Conservation (phyloP, 164 flowering plant genomes). For the Annona cherimola region DNA sequence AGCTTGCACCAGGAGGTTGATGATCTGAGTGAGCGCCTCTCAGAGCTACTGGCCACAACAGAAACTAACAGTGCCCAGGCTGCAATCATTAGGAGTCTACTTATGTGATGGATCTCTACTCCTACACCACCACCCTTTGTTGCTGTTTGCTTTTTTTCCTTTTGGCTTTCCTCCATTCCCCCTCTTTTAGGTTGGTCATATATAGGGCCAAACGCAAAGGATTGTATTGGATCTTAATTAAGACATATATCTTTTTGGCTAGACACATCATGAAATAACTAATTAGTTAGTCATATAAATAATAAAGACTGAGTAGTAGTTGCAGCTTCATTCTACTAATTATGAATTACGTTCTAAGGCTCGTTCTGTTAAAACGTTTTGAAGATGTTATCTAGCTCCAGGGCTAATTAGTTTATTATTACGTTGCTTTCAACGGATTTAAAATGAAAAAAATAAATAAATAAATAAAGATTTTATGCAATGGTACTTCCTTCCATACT, state of each 20-base stretch:
- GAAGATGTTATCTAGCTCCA: background rate
- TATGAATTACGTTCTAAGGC: background rate
- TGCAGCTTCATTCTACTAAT: background rate
- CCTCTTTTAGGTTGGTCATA: background rate
- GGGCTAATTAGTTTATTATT: too few relatives aligned
- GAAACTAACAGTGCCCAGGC: conserved; percentile 65
- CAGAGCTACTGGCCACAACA: conserved; percentile 50
- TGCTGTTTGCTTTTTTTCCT: background rate
- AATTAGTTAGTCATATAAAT: background rate
- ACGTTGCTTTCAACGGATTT: background rate
- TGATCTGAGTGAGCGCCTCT: conserved; percentile 58
- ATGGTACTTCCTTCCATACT: background rate
- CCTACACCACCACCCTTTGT: too few relatives aligned
- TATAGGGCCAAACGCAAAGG: background rate
- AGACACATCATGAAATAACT: background rate
- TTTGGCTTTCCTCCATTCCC: background rate
- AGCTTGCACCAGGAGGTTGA: conserved; percentile 62
- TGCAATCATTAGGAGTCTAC: conserved; percentile 57
- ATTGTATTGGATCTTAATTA: background rate
- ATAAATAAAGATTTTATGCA: background rate
- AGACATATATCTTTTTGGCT: background rate
- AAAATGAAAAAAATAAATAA: background rate
- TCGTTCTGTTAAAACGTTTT: background rate
- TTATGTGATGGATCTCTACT: conserved; percentile 25
- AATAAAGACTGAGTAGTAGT: background rate